Evolutionary conservation across 2,329 filamentous ascomycete genomes (phyloP).

Genomic region (Arachnopeziza araneosa): DNA sequence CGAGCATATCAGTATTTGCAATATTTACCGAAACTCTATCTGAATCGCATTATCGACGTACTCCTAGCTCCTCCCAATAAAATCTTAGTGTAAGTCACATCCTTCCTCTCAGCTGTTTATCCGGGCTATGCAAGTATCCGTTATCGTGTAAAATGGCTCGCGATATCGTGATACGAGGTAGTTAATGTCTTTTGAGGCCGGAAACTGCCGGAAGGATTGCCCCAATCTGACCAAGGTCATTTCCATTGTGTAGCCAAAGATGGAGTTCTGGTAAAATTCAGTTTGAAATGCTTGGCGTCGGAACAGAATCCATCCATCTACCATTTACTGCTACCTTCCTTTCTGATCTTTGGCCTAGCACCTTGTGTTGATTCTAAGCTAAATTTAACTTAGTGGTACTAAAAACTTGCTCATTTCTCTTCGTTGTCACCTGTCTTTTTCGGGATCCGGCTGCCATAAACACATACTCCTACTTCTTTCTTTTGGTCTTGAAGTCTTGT

Average conservation of each 20-base stretch:
- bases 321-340: neutral
- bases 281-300: neutral
- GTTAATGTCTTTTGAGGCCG: neutral
- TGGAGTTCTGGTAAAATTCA: neutral
- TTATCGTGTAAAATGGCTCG: no score
- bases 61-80: neutral
- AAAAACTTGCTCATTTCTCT: neutral
- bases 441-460: no score
- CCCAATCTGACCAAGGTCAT: neutral
- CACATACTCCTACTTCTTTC: neutral
- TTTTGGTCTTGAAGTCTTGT: neutral
- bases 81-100: neutral
- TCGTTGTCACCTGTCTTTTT: neutral
- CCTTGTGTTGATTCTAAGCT: neutral
- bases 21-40: neutral
- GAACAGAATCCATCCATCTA: neutral
- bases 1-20: neutral
- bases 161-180: neutral
- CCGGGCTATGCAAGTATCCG: neutral
- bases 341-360: neutral
- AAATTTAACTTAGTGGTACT: neutral
- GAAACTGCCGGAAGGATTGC: neutral
- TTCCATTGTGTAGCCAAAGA: neutral
- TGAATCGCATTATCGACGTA: neutral
- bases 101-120: neutral